Conservation (phyloP, 331 rosid genomes). For the Malus hybrid region DNA sequence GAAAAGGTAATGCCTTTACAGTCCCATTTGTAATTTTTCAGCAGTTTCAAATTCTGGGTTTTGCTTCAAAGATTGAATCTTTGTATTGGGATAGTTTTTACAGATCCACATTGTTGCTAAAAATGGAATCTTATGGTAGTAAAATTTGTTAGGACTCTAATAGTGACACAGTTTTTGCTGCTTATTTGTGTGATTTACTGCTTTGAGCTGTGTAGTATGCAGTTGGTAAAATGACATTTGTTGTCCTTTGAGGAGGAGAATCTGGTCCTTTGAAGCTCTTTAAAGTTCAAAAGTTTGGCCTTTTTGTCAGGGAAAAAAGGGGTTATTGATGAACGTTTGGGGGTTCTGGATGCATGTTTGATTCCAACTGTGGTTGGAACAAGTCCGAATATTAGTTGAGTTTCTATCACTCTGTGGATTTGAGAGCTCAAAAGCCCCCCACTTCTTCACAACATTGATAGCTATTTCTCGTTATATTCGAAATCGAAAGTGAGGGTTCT, state of each 20-base stretch:
- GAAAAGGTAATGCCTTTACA: conserved; percentile 14
- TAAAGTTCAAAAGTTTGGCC: conserved; percentile 7
- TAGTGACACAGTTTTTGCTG: conserved; percentile 17
- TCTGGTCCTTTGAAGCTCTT: conserved; percentile 13
- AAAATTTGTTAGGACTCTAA: conserved; percentile 32
- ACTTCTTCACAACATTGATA: neutral
- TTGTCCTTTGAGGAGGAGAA: conserved; percentile 2
- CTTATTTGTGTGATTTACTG: neutral
- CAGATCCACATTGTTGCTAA: conserved; percentile 21
- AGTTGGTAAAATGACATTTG: neutral
- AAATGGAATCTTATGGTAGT: no score
- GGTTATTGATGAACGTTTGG: conserved; percentile 10
- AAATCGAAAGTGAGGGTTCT: neutral
- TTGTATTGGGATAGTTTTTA: conserved; percentile 11
- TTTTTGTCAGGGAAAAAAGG: conserved; percentile 9
- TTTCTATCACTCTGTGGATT: conserved; percentile 11
- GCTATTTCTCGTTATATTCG: neutral
- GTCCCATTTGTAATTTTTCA: neutral
- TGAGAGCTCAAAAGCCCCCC: conserved; percentile 9
- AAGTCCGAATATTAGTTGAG: conserved; percentile 2
- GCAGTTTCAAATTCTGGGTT: conserved; percentile 3
- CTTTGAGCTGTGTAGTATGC: conserved; percentile 10
- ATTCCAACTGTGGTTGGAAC: conserved; percentile 14
- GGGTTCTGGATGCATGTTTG: neutral
- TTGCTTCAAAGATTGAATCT: conserved; percentile 23